Percentiles rank a stretch among this genome's conserved stretches.
phyloP scores from a whole-genome alignment of 768 basidiomycete species.

The Lentinula aciculospora region DNA sequence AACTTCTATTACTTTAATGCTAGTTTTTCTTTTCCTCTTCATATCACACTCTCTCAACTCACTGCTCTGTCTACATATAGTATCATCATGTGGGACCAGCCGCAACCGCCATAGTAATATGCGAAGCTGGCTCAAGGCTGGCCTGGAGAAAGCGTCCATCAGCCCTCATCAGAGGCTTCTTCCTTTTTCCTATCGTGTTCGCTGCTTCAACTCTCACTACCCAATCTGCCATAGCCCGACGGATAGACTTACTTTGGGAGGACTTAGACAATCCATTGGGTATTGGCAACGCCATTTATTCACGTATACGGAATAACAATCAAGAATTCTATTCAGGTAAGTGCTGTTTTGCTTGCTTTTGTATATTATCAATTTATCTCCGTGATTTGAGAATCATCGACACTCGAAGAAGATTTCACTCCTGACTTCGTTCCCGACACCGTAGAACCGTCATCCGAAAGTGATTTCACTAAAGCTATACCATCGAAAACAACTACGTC shows the following conservation, averaged over 20 bases:
- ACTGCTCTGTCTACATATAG: not conserved
- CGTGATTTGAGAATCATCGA: not conserved
- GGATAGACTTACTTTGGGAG: not conserved
- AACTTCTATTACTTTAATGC: not conserved
- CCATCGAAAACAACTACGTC: not conserved
- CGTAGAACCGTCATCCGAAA: not conserved
- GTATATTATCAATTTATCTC: not conserved
- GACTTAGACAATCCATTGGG: not conserved
- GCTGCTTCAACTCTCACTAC: not conserved
- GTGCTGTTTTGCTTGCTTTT: not conserved
- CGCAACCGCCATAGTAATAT: not conserved
- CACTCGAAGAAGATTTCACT: not conserved
- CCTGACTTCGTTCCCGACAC: not conserved
- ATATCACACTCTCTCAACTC: not conserved
- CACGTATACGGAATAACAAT: not conserved
- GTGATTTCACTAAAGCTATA: not conserved
- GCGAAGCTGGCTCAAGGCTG: not conserved
- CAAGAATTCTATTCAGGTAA: not conserved
- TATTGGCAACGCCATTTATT: not conserved
- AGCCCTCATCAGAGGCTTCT: not conserved
- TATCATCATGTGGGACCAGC: not conserved
- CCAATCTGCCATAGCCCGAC: not conserved
- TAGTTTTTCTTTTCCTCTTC: not conserved
- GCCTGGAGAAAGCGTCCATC: not conserved
- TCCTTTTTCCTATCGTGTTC: not conserved